Base-by-base conservation (phyloP, 2,329 filamentous ascomycete species). In the Trichophyton equinum region DNA sequence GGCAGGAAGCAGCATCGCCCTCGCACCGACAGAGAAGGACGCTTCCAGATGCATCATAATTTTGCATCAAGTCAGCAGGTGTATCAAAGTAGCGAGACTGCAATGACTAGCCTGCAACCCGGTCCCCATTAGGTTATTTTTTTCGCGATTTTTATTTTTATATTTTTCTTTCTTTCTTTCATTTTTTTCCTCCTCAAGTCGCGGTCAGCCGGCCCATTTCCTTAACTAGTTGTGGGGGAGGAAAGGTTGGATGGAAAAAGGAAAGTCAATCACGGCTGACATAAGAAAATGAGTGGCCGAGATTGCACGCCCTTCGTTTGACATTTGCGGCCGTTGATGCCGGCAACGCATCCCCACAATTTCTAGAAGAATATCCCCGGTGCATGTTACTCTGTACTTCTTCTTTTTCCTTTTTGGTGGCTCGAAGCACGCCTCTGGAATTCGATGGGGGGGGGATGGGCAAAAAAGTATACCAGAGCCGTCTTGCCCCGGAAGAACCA, bases 221-320 rank as follows among this genome's bases (percentile, higher is more conserved):
- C 25, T 9, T 13, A 18, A 18, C 18, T 18, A 55, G 51, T 15
- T 55, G 51, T 55, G 27, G 27, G 25, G 51, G 27, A 30, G 33
- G 27, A n/a, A 18, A 33, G 20, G n/a, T 33, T 15, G 27, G 46
- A 15, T 13, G 33, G 3, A 1, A 13, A 13, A 36, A 27, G 15
- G 3, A 36, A 55, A 55, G 51, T 55, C 51, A 55, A 55, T 33
- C 51, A n/a, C 22, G 3, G 57, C 15, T 59, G 40, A 59, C 40
- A 36, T 59, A 59, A 59, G 57, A 7, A 5, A 57, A 57, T 13
- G 33, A 57, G 2, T 57, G 44, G 57, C n/a, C 25, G 22, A 59
- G 3, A 59, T 25, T 36, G 40, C 57, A 44, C 57, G 57, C 57
- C 57, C 57, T 59, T 59, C 57, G n/a, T 49, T 59, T 59, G 57